These are phyloP conservation scores for Calonectria henricotiae DNA, from an alignment of 2,329 filamentous ascomycete genomes.

Conservation along the genomic window DNA sequence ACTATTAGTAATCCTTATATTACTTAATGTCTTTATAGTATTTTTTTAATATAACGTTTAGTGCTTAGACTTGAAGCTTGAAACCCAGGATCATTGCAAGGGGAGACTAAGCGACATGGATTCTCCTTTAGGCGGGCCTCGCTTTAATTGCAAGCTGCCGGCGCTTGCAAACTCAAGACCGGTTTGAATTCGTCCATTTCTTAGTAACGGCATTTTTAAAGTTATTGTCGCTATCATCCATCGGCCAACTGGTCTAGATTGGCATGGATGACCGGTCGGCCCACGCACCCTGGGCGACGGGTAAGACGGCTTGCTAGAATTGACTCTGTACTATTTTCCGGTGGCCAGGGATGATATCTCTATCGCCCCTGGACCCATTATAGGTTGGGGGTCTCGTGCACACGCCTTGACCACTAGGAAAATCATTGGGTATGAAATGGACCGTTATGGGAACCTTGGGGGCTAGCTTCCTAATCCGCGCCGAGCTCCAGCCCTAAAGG, in stretches of 20 bases:
- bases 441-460: not conserved
- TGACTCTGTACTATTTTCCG: constrained; percentile 22
- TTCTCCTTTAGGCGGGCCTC: not conserved
- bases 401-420: not conserved
- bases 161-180: constrained; percentile 11
- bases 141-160: constrained; percentile 1
- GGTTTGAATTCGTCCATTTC: constrained; percentile 13
- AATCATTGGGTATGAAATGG: not conserved
- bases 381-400: constrained; percentile 6
- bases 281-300: constrained; percentile 7
- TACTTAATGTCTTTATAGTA: too few relatives aligned
- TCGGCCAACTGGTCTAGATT: constrained; percentile 20
- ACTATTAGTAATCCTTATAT: too few relatives aligned
- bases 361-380: constrained; percentile 12
- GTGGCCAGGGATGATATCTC: constrained; percentile 1
- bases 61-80: not conserved
- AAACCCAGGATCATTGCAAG: not conserved
- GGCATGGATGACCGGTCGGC: constrained; percentile 18
- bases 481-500: constrained; percentile 5
- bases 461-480: not conserved
- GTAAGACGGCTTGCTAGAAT: constrained; percentile 12
- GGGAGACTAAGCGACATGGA: not conserved
- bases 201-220: constrained; percentile 8
- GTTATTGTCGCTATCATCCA: not conserved
- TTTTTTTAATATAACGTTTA: too few relatives aligned